A percentile compares a stretch with the other conserved stretches of the same genome.
phyloP scores from a whole-genome alignment of 768 basidiomycete genomes.

The Pleurotus platypus region DNA sequence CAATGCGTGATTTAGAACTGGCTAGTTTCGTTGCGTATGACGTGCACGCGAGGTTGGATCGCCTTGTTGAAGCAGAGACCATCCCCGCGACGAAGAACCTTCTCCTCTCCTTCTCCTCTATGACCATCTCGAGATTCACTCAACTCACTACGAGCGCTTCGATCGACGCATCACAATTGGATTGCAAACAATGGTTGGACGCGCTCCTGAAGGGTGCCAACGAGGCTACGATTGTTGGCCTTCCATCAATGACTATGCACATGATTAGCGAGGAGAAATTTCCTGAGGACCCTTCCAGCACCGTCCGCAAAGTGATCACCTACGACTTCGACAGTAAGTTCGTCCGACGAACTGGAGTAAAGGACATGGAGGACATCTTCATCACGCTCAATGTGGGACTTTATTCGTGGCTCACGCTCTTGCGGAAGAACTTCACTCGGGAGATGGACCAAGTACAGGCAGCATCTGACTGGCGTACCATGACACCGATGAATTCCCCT shows the following conservation, averaged over 20 bases:
- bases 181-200: slow-evolving; percentile 57
- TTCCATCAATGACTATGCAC: slow-evolving; percentile 79
- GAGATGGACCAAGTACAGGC: slow-evolving; percentile 76
- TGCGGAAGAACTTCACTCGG: slow-evolving; percentile 70
- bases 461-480: slow-evolving; percentile 50
- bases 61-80: slow-evolving; percentile 50
- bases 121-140: slow-evolving; percentile 72
- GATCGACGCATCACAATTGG: slow-evolving; percentile 26
- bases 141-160: slow-evolving; percentile 51
- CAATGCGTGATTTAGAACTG: slow-evolving; percentile 73
- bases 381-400: slow-evolving; percentile 81
- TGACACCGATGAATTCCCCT: slow-evolving; percentile 26
- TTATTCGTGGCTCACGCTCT: slow-evolving; percentile 76
- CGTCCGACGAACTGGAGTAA: slow-evolving; percentile 45
- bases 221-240: slow-evolving; percentile 73
- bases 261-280: slow-evolving; percentile 69
- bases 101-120: slow-evolving; percentile 68
- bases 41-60: slow-evolving; percentile 68
- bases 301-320: slow-evolving; percentile 31
- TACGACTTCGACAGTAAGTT: slow-evolving; percentile 78
- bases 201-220: slow-evolving; percentile 55
- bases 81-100: slow-evolving; percentile 59
- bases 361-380: slow-evolving; percentile 72
- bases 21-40: slow-evolving; percentile 70
- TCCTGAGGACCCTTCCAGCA: slow-evolving; percentile 24